Percentiles rank a stretch among this genome's conserved stretches.
Conservation (phyloP, 352 stramenopile genomes). For the Hyaloperonospora brassicae region DNA sequence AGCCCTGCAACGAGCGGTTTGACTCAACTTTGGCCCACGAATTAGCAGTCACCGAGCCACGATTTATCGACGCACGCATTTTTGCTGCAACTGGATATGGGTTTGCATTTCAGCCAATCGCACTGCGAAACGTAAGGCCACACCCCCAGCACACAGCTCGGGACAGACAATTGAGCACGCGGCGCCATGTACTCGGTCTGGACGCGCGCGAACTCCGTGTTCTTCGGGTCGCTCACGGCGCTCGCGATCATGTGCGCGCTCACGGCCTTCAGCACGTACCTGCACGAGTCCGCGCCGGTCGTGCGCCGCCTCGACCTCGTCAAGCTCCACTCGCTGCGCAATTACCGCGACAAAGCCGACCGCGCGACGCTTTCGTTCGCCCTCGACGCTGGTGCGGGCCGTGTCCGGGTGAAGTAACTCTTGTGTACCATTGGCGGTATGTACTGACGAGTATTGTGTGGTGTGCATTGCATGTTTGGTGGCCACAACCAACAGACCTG, state of each 20-base stretch:
- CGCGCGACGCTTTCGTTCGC: conserved; percentile 78
- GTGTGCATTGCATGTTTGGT: background rate
- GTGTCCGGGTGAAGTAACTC: too few relatives aligned
- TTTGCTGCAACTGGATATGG: background rate
- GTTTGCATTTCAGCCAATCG: conserved; percentile 11
- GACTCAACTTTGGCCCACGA: too few relatives aligned
- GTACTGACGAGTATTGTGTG: background rate
- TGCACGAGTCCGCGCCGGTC: conserved; percentile 48
- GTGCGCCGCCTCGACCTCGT: conserved; percentile 55
- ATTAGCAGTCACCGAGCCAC: too few relatives aligned
- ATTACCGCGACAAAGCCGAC: conserved; percentile 74
- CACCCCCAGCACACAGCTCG: conserved; percentile 1
- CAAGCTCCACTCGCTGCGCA: conserved; percentile 71
- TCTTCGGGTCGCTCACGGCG: conserved; percentile 74
- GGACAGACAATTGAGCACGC: conserved; percentile 14
- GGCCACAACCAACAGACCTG: conserved; percentile 33
- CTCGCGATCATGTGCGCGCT: conserved; percentile 68
- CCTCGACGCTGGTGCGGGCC: conserved; percentile 55
- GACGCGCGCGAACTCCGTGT: conserved; percentile 77
- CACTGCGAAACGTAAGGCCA: background rate
- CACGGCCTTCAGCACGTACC: conserved; percentile 63
- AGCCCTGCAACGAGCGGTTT: too few relatives aligned
- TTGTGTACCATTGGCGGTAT: background rate
- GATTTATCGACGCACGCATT: too few relatives aligned
- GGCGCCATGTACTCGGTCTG: conserved; percentile 76